phyloP scores from a whole-genome alignment of 805 yeast genomes.

The Kockiozyma suomiensis region DNA sequence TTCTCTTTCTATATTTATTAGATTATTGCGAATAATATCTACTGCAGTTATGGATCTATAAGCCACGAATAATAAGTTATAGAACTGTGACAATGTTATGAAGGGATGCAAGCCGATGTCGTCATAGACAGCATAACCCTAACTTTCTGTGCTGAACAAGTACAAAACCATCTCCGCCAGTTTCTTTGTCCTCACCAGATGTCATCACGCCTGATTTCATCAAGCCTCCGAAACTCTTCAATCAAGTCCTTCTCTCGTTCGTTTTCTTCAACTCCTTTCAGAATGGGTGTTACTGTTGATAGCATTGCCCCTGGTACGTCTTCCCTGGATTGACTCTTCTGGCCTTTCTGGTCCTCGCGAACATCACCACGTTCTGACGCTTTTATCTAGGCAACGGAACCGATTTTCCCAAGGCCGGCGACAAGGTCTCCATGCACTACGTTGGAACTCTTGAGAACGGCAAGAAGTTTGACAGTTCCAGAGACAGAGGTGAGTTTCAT shows the following conservation, averaged over 20 bases:
- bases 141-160: neutral
- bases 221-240: neutral
- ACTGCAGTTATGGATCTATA: no score
- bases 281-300: conserved; percentile 47
- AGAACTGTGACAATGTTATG: no score
- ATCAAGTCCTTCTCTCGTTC: conserved; percentile 5
- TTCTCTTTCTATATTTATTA: neutral
- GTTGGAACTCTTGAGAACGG: conserved; percentile 95
- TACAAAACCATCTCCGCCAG: neutral
- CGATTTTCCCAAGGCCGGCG: conserved; percentile 85
- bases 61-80: neutral
- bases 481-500: conserved; percentile 64
- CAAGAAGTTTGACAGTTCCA: conserved; percentile 91
- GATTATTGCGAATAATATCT: neutral
- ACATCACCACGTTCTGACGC: no score
- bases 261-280: conserved; percentile 27
- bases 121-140: conserved; percentile 7
- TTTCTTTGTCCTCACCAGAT: neutral
- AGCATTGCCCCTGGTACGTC: conserved; percentile 44
- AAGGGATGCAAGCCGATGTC: neutral
- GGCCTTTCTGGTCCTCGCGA: no score
- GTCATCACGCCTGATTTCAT: conserved; percentile 12
- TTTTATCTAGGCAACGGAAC: conserved; percentile 70
- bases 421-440: conserved; percentile 90
- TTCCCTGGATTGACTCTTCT: no score